Evolutionary conservation across 83 land plant genomes (phyloP).

Genomic region (Thuja plicata): DNA sequence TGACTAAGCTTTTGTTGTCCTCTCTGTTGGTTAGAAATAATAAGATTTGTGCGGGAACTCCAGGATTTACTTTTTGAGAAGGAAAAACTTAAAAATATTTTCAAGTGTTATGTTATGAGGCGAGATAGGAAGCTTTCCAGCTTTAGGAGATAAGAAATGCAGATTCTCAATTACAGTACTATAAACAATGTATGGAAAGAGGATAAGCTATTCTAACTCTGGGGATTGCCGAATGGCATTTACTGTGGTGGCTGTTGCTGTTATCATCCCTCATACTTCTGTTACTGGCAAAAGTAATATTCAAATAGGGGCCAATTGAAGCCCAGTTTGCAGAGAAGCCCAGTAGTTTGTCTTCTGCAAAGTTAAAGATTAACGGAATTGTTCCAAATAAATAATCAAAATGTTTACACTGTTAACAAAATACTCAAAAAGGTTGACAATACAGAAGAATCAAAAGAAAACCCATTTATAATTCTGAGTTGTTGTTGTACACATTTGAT

Average conservation of each 20-base stretch:
- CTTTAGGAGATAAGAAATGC: too few relatives aligned
- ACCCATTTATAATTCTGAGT: not conserved
- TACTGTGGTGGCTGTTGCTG: not conserved
- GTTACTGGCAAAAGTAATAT: not conserved
- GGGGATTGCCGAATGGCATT: not conserved
- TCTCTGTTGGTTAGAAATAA: not conserved
- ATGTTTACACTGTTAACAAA: not conserved
- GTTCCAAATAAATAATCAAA: not conserved
- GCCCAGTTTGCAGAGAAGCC: not conserved
- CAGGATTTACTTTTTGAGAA: not conserved
- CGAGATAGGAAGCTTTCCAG: too few relatives aligned
- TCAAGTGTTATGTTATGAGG: not conserved
- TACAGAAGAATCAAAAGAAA: not conserved
- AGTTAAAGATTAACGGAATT: too few relatives aligned
- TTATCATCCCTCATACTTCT: not conserved
- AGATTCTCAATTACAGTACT: not conserved
- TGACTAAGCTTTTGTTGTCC: not conserved
- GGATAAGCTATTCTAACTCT: not conserved
- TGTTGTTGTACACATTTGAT: not conserved
- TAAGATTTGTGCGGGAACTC: not conserved
- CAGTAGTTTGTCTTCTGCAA: not conserved
- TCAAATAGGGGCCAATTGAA: not conserved
- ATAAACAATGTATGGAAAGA: not conserved
- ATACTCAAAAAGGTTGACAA: not conserved
- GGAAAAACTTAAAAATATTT: not conserved